phyloP scores from a whole-genome alignment of 257 asterid species.

The Galeopsis tetrahit region DNA sequence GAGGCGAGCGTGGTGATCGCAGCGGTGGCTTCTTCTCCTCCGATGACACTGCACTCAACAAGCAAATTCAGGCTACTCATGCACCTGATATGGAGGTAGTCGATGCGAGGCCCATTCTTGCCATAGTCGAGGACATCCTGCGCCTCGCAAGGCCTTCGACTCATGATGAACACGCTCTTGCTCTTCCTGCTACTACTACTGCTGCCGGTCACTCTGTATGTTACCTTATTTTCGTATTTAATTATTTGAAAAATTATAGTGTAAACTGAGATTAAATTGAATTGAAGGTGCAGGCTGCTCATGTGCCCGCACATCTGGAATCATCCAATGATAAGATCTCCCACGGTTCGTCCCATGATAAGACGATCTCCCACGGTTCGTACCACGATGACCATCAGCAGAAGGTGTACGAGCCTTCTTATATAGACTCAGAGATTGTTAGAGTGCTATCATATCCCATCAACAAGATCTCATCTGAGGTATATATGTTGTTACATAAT shows the following conservation, averaged over 20 bases:
- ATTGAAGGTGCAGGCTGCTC: not conserved
- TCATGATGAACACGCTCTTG: not conserved
- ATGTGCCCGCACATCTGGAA: not conserved
- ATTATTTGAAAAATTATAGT: not conserved
- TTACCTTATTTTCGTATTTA: not conserved
- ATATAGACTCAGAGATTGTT: constrained; percentile 49
- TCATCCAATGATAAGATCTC: not conserved
- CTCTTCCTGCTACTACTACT: not conserved
- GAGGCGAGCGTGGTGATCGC: constrained; percentile 46
- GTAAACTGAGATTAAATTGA: not conserved
- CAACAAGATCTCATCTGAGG: constrained; percentile 72
- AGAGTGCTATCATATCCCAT: constrained; percentile 66
- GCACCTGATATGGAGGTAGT: constrained; percentile 32
- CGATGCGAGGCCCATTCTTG: constrained; percentile 28
- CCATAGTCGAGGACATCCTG: constrained; percentile 34
- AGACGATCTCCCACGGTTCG: too few species aligned
- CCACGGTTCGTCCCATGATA: not conserved
- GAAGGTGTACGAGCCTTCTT: not conserved
- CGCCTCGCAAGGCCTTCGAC: constrained; percentile 19
- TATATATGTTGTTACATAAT: constrained; percentile 8
- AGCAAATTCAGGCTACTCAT: constrained; percentile 35
- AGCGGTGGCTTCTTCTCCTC: constrained; percentile 34
- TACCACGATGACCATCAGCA: not conserved
- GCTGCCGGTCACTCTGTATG: not conserved
- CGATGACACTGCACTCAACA: constrained; percentile 27